These are phyloP conservation scores for Capsicum chinense DNA, from an alignment of 257 asterid genomes.

Conservation along the genomic window DNA sequence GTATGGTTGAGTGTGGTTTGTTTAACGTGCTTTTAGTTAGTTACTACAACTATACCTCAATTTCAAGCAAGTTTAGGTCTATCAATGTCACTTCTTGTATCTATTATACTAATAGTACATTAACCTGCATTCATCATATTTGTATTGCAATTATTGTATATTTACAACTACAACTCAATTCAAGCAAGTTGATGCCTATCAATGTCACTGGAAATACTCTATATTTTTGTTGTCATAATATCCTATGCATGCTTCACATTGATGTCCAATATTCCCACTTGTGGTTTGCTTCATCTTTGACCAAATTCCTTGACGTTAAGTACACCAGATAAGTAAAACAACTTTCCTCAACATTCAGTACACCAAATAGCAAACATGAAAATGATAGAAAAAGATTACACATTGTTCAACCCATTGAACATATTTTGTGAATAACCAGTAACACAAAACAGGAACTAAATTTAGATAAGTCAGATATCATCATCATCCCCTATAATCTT, in stretches of 20 bases:
- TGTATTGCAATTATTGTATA: background rate
- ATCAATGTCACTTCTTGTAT: background rate
- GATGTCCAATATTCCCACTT: background rate
- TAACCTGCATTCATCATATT: background rate
- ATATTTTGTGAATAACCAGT: background rate
- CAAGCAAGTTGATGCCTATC: background rate
- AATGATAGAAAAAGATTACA: background rate
- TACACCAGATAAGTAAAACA: background rate
- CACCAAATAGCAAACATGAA: background rate
- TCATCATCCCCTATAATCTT: background rate
- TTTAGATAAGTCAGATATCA: background rate
- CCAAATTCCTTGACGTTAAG: background rate
- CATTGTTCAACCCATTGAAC: background rate
- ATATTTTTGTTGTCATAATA: background rate
- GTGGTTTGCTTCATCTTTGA: background rate
- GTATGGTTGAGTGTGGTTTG: background rate
- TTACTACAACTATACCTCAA: background rate
- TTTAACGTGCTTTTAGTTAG: background rate
- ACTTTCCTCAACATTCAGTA: too few species aligned
- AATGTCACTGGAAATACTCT: too few species aligned
- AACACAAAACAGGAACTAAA: background rate
- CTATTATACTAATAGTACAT: background rate
- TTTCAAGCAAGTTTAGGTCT: background rate
- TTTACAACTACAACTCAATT: background rate
- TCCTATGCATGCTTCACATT: background rate